A percentile compares a stretch with the other conserved stretches of the same genome.
Conservation (phyloP, 495 filamentous ascomycete genomes). For the Bombardia bombarda region DNA sequence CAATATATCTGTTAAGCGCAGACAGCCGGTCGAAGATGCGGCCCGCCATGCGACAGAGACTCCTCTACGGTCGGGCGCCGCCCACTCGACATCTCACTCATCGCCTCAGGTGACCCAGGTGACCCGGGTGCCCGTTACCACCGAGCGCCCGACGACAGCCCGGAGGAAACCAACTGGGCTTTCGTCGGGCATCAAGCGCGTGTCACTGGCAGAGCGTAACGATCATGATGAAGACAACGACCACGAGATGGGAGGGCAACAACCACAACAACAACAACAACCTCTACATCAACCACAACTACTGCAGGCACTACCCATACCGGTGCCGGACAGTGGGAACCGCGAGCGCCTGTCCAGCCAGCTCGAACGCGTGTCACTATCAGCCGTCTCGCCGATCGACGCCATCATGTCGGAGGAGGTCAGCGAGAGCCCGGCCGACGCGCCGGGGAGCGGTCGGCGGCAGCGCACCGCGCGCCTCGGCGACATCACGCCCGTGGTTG, state of each 20-base stretch:
- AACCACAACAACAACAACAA: no score
- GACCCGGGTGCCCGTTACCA: not conserved
- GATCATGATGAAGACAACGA: not conserved
- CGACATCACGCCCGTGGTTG: slow-evolving; percentile 14
- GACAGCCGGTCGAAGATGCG: slow-evolving; percentile 14
- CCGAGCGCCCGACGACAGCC: slow-evolving; percentile 4
- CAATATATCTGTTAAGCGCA: slow-evolving; percentile 35
- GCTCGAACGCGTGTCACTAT: not conserved
- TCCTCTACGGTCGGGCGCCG: no score
- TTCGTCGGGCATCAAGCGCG: not conserved
- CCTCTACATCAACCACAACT: no score
- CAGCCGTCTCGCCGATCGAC: not conserved
- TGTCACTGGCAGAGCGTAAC: not conserved
- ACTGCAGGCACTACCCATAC: no score
- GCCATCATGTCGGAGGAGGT: slow-evolving; percentile 23
- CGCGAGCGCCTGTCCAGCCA: not conserved
- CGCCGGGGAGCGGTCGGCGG: slow-evolving; percentile 37
- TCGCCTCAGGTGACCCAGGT: not conserved
- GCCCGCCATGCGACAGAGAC: no score
- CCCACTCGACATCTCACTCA: no score
- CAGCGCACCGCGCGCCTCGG: slow-evolving; percentile 17
- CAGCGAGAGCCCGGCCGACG: slow-evolving; percentile 38
- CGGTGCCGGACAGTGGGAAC: not conserved
- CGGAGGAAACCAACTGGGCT: not conserved
- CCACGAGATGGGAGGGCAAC: not conserved